Conservation (phyloP, 1,284 basidiomycete genomes). For the Cutaneotrichosporon curvatum region DNA sequence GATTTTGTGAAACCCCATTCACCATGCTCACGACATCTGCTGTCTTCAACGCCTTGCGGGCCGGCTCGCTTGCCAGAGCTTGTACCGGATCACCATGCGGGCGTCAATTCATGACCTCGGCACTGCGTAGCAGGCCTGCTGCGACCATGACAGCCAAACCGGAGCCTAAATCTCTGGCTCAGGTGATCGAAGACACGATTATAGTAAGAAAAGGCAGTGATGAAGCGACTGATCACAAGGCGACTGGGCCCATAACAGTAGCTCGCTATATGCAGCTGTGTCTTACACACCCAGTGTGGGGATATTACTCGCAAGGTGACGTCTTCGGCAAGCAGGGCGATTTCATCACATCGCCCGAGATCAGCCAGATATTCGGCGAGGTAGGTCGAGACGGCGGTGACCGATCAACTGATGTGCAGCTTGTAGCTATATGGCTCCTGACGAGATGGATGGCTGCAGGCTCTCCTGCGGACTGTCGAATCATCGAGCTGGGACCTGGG, state of each 20-base stretch:
- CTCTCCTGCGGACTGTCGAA: conserved; percentile 53
- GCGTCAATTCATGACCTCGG: too few species aligned
- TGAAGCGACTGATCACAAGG: conserved; percentile 48
- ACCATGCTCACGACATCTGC: too few species aligned
- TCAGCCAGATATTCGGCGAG: conserved; percentile 95
- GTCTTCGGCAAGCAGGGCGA: conserved; percentile 85
- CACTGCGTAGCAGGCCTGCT: too few species aligned
- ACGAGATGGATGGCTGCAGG: conserved; percentile 66
- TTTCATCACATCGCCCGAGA: conserved; percentile 95
- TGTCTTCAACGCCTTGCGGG: too few species aligned
- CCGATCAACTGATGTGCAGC: conserved; percentile 48
- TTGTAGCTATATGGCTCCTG: conserved; percentile 78
- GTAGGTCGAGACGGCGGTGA: conserved; percentile 48
- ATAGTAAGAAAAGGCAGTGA: background rate
- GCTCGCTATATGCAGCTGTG: conserved; percentile 84
- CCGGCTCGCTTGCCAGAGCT: too few species aligned
- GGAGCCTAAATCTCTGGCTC: too few species aligned
- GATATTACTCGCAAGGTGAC: conserved; percentile 74
- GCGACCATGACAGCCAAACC: too few species aligned
- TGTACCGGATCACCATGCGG: too few species aligned
- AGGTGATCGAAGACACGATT: conserved; percentile 12
- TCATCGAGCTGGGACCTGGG: conserved; percentile 92
- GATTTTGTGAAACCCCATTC: too few species aligned
- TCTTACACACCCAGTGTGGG: conserved; percentile 73
- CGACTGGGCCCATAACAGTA: conserved; percentile 77